Evolutionary conservation across 177 flowering plant species (phyloP).

Genomic region (Vitis hybrid): DNA sequence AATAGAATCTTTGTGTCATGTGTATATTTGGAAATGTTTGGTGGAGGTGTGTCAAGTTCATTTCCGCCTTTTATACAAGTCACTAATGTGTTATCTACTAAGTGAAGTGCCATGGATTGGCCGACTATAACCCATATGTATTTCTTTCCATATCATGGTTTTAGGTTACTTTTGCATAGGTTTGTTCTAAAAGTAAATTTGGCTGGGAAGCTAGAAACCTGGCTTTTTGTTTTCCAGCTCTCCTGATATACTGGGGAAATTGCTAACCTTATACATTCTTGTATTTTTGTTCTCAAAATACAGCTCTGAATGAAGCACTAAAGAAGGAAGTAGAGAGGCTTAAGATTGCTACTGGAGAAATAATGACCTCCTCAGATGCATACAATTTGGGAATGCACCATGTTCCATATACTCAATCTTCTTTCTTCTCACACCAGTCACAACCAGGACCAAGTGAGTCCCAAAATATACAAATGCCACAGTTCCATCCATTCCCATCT

Average conservation of each 20-base stretch:
- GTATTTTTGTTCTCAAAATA: slow-evolving; percentile 5
- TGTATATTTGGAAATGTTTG: not conserved
- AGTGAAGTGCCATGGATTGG: not conserved
- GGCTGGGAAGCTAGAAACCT: not conserved
- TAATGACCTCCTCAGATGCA: slow-evolving; percentile 40
- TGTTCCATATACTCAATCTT: slow-evolving; percentile 40
- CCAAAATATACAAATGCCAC: slow-evolving; percentile 47
- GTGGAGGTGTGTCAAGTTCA: not conserved
- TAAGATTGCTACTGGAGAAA: slow-evolving; percentile 71
- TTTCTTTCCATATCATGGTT: too few species aligned
- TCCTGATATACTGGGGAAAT: not conserved
- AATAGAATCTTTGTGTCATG: not conserved
- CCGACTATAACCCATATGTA: too few species aligned
- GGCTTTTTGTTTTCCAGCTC: not conserved
- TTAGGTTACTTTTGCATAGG: too few species aligned
- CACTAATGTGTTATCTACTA: not conserved
- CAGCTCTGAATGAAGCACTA: slow-evolving; percentile 79
- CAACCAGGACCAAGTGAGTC: slow-evolving; percentile 28
- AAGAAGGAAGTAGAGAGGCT: slow-evolving; percentile 86
- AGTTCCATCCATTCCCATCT: slow-evolving; percentile 46
- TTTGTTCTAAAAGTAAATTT: too few species aligned
- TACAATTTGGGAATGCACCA: slow-evolving; percentile 65
- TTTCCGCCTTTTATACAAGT: not conserved
- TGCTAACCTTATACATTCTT: not conserved
- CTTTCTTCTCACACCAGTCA: slow-evolving; percentile 47